Percentiles rank a stretch among this genome's conserved stretches.
These are phyloP conservation scores for Hymenoscyphus fraxineus DNA, from an alignment of 2,329 filamentous ascomycete genomes.

Conservation along the genomic window DNA sequence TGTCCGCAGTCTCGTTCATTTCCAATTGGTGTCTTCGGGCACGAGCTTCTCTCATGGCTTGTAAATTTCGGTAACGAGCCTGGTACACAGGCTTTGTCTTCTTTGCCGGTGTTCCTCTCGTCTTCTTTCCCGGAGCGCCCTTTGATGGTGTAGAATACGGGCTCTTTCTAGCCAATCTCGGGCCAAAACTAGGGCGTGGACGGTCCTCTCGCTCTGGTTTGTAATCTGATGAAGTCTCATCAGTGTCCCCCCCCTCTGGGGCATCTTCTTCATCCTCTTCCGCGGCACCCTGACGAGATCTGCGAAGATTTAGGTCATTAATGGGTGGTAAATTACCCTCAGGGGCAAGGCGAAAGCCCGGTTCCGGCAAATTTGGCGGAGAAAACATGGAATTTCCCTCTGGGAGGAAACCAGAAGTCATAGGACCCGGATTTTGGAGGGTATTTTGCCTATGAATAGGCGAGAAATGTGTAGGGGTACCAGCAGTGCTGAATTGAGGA, in stretches of 20 bases:
- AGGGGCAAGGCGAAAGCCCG: neutral
- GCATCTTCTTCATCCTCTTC: neutral
- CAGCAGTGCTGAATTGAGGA: too few relatives aligned
- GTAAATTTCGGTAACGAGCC: too few relatives aligned
- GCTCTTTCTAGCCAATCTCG: neutral
- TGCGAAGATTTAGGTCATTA: neutral
- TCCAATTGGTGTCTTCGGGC: too few relatives aligned
- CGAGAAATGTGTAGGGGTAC: too few relatives aligned
- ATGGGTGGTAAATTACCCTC: neutral
- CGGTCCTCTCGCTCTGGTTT: neutral
- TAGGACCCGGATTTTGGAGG: too few relatives aligned
- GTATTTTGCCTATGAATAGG: too few relatives aligned
- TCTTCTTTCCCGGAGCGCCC: neutral
- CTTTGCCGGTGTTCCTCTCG: neutral
- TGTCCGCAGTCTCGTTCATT: too few relatives aligned
- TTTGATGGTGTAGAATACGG: neutral
- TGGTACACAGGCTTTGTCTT: neutral
- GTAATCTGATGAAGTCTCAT: neutral
- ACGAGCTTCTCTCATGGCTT: neutral
- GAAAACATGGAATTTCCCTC: neutral
- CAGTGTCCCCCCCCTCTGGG: neutral
- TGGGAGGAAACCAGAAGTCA: neutral
- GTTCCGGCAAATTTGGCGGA: too few relatives aligned
- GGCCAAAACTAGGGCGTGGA: neutral
- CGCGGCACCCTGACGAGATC: too few relatives aligned